phyloP scores from a whole-genome alignment of 1,139 yeast genomes.

The Neolecta irregularis region DNA sequence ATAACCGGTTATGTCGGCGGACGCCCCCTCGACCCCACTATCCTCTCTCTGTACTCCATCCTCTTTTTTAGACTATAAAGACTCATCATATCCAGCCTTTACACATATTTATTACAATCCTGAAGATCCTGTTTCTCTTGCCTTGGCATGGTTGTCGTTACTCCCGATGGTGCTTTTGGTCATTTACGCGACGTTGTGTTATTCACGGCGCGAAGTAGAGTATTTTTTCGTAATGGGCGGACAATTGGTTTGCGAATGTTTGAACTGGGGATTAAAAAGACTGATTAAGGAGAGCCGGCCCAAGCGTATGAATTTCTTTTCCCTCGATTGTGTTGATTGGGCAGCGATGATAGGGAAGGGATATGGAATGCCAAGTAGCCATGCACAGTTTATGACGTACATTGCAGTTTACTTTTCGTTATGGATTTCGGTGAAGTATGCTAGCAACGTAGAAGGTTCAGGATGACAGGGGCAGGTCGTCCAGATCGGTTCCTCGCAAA shows the following conservation, averaged over 20 bases:
- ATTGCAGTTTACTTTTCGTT: constrained; percentile 51
- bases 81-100: too few species aligned
- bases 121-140: constrained; percentile 41
- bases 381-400: constrained; percentile 88
- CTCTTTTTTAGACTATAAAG: too few species aligned
- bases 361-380: constrained; percentile 96
- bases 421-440: constrained; percentile 28
- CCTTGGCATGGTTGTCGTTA: constrained; percentile 59
- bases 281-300: constrained; percentile 66
- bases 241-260: constrained; percentile 60
- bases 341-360: constrained; percentile 35
- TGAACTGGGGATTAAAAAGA: constrained; percentile 54
- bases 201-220: constrained; percentile 69
- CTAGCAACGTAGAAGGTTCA: too few species aligned
- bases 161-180: constrained; percentile 67
- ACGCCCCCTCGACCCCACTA: too few species aligned
- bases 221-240: constrained; percentile 75
- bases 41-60: too few species aligned
- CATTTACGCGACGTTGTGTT: constrained; percentile 70
- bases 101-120: constrained; percentile 74
- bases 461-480: too few species aligned
- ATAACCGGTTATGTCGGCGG: too few species aligned
- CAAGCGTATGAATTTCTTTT: constrained; percentile 26
- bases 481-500: not conserved
- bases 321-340: constrained; percentile 16